These are phyloP conservation scores for Neurospora pannonica DNA, from an alignment of 495 filamentous ascomycete species.

Conservation along the genomic window DNA sequence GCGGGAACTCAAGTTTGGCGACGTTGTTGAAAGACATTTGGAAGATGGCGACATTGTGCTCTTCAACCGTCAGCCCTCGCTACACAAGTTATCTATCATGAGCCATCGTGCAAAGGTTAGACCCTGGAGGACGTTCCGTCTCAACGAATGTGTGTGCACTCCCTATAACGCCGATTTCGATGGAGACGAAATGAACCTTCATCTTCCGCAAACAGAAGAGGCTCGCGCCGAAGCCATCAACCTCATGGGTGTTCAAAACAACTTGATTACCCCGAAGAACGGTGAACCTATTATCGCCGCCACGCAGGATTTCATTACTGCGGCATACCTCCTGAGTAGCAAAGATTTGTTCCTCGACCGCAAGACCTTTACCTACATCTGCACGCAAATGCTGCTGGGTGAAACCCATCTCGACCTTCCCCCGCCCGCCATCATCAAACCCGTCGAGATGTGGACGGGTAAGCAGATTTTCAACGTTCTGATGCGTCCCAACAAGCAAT, in stretches of 20 bases:
- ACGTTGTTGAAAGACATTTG: conserved; percentile 87
- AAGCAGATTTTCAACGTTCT: conserved; percentile 96
- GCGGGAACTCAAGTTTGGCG: conserved; percentile 64
- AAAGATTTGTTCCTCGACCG: conserved; percentile 92
- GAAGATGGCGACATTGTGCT: conserved; percentile 95
- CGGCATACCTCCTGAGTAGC: conserved; percentile 79
- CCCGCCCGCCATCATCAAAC: conserved; percentile 74
- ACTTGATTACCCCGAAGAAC: conserved; percentile 90
- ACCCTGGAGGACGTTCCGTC: conserved; percentile 89
- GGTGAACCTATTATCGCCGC: conserved; percentile 97
- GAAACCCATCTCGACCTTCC: conserved; percentile 75
- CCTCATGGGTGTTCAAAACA: conserved; percentile 97
- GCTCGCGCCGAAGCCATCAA: conserved; percentile 91
- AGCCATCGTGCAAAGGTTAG: conserved; percentile 87
- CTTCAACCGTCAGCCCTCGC: conserved; percentile 94
- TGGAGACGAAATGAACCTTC: conserved; percentile 99
- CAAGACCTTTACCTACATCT: conserved; percentile 75
- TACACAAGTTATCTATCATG: conserved; percentile 97
- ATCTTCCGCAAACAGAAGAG: conserved; percentile 96
- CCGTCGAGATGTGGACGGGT: conserved; percentile 86
- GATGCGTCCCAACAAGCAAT: conserved; percentile 80
- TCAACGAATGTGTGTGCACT: conserved; percentile 97
- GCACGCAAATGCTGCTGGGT: conserved; percentile 86
- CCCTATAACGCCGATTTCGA: conserved; percentile 99
- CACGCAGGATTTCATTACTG: conserved; percentile 97